phyloP scores from a whole-genome alignment of 768 basidiomycete species.

The Fomitopsis serialis region DNA sequence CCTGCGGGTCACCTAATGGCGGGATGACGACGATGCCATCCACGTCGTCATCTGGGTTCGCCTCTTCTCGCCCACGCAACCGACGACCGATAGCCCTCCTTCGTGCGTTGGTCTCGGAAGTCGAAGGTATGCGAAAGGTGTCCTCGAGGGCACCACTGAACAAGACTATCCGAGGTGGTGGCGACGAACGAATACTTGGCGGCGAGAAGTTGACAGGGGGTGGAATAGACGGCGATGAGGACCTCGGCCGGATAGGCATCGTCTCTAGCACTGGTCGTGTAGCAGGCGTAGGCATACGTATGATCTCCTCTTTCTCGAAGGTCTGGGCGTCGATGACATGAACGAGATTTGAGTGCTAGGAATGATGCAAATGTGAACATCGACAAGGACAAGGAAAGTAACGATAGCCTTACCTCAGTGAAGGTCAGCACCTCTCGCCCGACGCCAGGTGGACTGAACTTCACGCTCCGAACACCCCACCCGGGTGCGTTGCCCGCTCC shows the following conservation, averaged over 20 bases:
- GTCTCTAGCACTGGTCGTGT: slow-evolving; percentile 11
- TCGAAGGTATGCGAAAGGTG: slow-evolving; percentile 40
- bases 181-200: neutral
- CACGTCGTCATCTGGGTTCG: slow-evolving; percentile 31
- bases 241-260: slow-evolving; percentile 14
- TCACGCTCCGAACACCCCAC: slow-evolving; percentile 83
- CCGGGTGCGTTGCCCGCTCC: slow-evolving; percentile 53
- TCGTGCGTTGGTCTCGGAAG: slow-evolving; percentile 5
- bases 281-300: slow-evolving; percentile 47
- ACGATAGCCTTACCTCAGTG: slow-evolving; percentile 62
- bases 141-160: slow-evolving; percentile 43
- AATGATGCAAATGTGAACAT: neutral
- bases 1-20: slow-evolving; percentile 45
- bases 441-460: slow-evolving; percentile 66
- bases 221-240: slow-evolving; percentile 11
- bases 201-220: neutral
- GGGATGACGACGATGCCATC: slow-evolving; percentile 52
- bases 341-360: slow-evolving; percentile 72
- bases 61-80: slow-evolving; percentile 16
- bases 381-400: neutral
- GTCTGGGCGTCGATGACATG: slow-evolving; percentile 87
- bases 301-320: slow-evolving; percentile 70
- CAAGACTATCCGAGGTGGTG: slow-evolving; percentile 18
- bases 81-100: slow-evolving; percentile 10
- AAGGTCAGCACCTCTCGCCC: slow-evolving; percentile 80